These are phyloP conservation scores for Monosporozyma aerobia DNA, from an alignment of 805 yeast species.

Conservation along the genomic window DNA sequence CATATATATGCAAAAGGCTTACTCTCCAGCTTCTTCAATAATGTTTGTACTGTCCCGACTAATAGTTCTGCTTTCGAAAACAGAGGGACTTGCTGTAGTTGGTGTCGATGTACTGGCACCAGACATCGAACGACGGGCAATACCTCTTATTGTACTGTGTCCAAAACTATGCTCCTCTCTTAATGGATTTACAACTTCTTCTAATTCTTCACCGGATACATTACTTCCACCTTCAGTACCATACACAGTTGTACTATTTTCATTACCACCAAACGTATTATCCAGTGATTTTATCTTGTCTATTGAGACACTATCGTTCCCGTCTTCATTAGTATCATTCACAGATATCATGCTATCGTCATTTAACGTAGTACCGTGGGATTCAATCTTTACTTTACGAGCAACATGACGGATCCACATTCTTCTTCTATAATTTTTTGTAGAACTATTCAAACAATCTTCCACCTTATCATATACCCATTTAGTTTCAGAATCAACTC, in stretches of 20 bases:
- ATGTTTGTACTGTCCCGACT: neutral
- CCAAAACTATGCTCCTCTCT: slow-evolving; percentile 8
- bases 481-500: slow-evolving; percentile 63
- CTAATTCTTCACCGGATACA: slow-evolving; percentile 3
- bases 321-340: neutral
- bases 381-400: neutral
- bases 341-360: neutral
- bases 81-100: neutral
- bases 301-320: neutral
- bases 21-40: neutral
- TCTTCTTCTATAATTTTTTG: slow-evolving; percentile 45
- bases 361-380: neutral
- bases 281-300: neutral
- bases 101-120: slow-evolving; percentile 8
- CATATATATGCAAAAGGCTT: neutral
- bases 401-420: slow-evolving; percentile 41
- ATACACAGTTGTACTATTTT: neutral
- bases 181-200: slow-evolving; percentile 15
- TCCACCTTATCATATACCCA: slow-evolving; percentile 69
- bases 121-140: slow-evolving; percentile 20
- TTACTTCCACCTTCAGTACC: neutral
- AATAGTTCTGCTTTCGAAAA: neutral
- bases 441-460: slow-evolving; percentile 3
- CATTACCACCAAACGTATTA: neutral
- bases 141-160: slow-evolving; percentile 10